Base-by-base conservation (phyloP, 306 rosid genomes). In the Lathyrus sativus region DNA sequence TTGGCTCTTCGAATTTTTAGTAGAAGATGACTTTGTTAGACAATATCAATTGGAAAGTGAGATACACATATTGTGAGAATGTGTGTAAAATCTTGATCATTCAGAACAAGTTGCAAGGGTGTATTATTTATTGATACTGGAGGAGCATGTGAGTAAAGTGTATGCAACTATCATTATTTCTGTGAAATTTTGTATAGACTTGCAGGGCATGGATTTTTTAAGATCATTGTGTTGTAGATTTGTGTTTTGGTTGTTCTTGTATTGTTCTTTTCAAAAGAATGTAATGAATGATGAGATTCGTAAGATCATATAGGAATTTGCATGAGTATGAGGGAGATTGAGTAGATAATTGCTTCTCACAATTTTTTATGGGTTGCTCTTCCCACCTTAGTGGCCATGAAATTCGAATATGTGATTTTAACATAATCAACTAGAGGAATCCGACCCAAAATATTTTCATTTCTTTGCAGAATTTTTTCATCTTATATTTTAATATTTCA, bases 1-100 rank as follows among this genome's bases (percentile, higher is more conserved):
- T 80, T 87, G 79, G 89, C 84, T 83, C 96, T 87, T 87, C 89
- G 86, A 84, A 73, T 65, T 89, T 90, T 89, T 86, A 86, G 89
- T 79, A 84, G 95, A 91, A 84, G 89, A 84, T 81, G 86, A 83
- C 85, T 83, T 83, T 72, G 80, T 82, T 84, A 78, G 84, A 74
- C 71, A 71, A 71, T 72, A 42, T 78, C n/a, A 78, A 61, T 19
- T 67, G 78, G 62, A 51, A 78, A 59, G 72, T 77, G 76, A 64
- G 76, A 51, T 78, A 67, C 82, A 67, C 82, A 78, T 71, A 17
- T 71, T 37, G 29, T 58, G 56, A 44, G 54, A 69, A 54, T 68
- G 31, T 70, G 81, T 70, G 77, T 72, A 62, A 44, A 67, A 72
- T 58, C 73, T 65, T 43, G 70, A 71, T 71, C 60, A 66, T 72